A percentile compares a stretch with the other conserved stretches of the same genome.
phyloP scores from a whole-genome alignment of 1,284 basidiomycete species.

The Papiliotrema terrestris region DNA sequence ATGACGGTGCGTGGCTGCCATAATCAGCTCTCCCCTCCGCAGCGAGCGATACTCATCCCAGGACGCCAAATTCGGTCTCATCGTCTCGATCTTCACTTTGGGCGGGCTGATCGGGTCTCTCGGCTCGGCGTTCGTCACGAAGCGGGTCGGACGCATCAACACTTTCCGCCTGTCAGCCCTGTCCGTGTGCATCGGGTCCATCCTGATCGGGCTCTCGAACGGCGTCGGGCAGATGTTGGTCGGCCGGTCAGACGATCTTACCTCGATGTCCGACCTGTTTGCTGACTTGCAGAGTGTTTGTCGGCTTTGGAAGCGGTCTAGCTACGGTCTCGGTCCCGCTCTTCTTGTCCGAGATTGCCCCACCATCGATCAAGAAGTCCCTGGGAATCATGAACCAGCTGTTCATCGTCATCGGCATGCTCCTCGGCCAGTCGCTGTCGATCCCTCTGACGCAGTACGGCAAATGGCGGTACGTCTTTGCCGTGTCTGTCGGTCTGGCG shows the following conservation, averaged over 20 bases:
- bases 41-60: slow-evolving; percentile 1
- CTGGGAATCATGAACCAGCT: slow-evolving; percentile 52
- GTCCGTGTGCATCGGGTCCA: slow-evolving; percentile 23
- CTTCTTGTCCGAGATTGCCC: slow-evolving; percentile 49
- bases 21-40: not conserved
- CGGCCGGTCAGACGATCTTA: slow-evolving; percentile 22
- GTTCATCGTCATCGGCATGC: slow-evolving; percentile 46
- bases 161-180: slow-evolving; percentile 25
- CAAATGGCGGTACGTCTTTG: slow-evolving; percentile 46
- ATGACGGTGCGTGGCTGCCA: not conserved
- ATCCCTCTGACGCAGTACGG: slow-evolving; percentile 35
- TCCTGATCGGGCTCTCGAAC: slow-evolving; percentile 20
- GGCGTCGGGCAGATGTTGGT: slow-evolving; percentile 19
- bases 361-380: slow-evolving; percentile 40
- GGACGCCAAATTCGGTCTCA: slow-evolving; percentile 43
- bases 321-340: slow-evolving; percentile 50
- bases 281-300: slow-evolving; percentile 29
- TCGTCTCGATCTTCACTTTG: slow-evolving; percentile 50
- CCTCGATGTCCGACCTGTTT: not conserved
- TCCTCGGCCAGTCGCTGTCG: slow-evolving; percentile 46
- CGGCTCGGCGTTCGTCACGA: slow-evolving; percentile 16
- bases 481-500: slow-evolving; percentile 31
- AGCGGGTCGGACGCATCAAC: slow-evolving; percentile 19
- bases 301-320: slow-evolving; percentile 50
- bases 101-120: slow-evolving; percentile 49